Evolutionary conservation across 805 yeast genomes (phyloP), one percentile per base, ranked within the genome.

Genomic region (Candida khao-thaluensis): DNA sequence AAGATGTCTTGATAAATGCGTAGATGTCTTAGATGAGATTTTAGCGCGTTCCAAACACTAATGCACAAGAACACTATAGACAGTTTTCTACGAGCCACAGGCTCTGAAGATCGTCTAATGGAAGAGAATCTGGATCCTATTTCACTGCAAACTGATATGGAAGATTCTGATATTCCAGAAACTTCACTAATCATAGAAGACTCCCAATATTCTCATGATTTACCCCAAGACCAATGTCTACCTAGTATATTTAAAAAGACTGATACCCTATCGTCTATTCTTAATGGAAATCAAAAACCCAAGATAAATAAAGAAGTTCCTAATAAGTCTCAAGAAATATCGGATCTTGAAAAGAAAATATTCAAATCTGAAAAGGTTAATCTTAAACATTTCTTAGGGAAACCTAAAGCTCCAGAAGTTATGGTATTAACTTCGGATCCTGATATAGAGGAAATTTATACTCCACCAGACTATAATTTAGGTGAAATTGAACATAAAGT

Each of bases 31-130:
- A n/a, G n/a, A n/a, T n/a, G n/a, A n/a, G n/a, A n/a, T n/a, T n/a
- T n/a, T n/a, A n/a, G n/a, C 37, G 42, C 38, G 42, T 34, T 21
- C 28, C 18, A 17, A 29, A 31, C 22, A 17, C 3, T 21, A 11
- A 41, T 41, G 44, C 35, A 32, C 15, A 30, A 24, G 20, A 30
- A 29, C 31, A 42, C 45, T 12, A 14, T 42, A 9, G 45, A 42
- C 18, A 35, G 39, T 31, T 20, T 42, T 16, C 45, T 42, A 42
- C 36, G 37, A 22, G 35, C 21, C 10, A 10, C 22, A 24, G 37
- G 30, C 3, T 31, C 35, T 7, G 35, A 31, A 12, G 8, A 12
- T 12, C 26, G 20, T 11, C 18, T 31, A 4, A n/a, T 31, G 12
- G 26, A 31, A 11, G 11, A 8, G 4, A 7, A n/a, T 12, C 26